These are phyloP conservation scores for Verticillium nonalfalfae DNA, from an alignment of 2,329 filamentous ascomycete genomes.

Conservation along the genomic window DNA sequence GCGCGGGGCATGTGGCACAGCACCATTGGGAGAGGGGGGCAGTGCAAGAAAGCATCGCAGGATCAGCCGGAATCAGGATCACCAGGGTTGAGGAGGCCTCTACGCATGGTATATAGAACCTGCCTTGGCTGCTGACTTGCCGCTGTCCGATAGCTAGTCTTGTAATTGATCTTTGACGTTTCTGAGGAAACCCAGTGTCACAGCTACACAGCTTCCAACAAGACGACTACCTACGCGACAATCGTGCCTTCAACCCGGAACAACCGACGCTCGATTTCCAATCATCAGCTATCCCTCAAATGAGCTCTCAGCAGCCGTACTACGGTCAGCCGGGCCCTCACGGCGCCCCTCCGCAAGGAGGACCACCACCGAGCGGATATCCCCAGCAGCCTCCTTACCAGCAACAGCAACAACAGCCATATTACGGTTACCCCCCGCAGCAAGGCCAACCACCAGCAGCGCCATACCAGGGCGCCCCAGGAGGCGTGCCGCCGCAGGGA, in stretches of 20 bases:
- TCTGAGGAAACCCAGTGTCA: too few species aligned
- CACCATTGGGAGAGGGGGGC: not conserved
- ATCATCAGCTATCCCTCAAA: not conserved
- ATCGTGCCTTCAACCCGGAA: not conserved
- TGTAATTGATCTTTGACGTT: too few species aligned
- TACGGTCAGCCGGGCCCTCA: not conserved
- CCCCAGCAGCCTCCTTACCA: not conserved
- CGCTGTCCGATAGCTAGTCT: too few species aligned
- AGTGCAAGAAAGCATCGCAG: not conserved
- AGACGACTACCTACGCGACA: too few species aligned
- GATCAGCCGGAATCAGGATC: not conserved
- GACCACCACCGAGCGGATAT: not conserved
- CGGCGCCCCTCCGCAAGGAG: not conserved
- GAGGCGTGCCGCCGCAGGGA: not conserved
- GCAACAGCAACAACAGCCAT: not conserved
- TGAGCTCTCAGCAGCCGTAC: not conserved
- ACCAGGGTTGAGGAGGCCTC: not conserved
- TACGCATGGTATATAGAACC: not conserved
- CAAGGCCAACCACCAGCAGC: not conserved
- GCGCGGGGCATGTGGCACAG: not conserved
- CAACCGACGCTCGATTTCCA: not conserved
- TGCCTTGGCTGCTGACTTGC: not conserved
- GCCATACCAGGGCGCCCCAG: not conserved
- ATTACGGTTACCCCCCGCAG: not conserved
- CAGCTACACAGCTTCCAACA: too few species aligned